These are phyloP conservation scores for Leptomonas pyrrhocoris DNA, from an alignment of 208 protist species.

Conservation along the genomic window DNA sequence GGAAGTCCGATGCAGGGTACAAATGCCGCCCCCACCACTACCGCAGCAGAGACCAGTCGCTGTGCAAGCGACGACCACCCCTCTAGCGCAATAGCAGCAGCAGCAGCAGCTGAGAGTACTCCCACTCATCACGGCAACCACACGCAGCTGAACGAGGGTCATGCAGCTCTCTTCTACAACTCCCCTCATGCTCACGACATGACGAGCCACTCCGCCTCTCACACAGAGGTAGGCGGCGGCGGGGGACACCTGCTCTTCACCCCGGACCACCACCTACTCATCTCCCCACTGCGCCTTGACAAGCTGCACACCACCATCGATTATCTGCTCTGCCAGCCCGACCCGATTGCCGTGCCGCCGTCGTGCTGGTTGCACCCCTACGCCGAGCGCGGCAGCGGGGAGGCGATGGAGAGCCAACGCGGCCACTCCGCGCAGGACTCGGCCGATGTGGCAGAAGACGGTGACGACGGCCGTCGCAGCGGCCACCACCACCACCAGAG, in stretches of 20 bases:
- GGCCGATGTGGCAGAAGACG: not conserved
- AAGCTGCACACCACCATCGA: constrained; percentile 54
- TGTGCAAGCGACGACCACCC: too few species aligned
- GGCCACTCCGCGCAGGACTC: not conserved
- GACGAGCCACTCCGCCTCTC: not conserved
- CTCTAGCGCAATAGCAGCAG: too few species aligned
- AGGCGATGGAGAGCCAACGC: not conserved
- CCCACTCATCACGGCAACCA: not conserved
- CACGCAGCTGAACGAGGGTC: not conserved
- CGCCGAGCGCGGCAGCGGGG: constrained; percentile 12
- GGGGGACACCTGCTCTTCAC: constrained; percentile 24
- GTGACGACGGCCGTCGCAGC: not conserved
- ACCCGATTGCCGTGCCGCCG: constrained; percentile 43
- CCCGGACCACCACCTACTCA: constrained; percentile 27
- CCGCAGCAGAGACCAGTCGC: too few species aligned
- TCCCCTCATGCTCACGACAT: not conserved
- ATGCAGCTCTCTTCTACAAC: too few species aligned
- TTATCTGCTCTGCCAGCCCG: constrained; percentile 48
- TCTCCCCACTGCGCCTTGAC: constrained; percentile 55
- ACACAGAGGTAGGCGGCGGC: constrained; percentile 20
- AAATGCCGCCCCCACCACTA: too few species aligned
- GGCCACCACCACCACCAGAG: not conserved
- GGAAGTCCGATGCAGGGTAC: too few species aligned
- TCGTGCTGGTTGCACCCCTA: constrained; percentile 34
- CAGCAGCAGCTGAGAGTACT: too few species aligned